Evolutionary conservation across 768 basidiomycete genomes (phyloP).

Genomic region (Stropharia rugosoannulata): DNA sequence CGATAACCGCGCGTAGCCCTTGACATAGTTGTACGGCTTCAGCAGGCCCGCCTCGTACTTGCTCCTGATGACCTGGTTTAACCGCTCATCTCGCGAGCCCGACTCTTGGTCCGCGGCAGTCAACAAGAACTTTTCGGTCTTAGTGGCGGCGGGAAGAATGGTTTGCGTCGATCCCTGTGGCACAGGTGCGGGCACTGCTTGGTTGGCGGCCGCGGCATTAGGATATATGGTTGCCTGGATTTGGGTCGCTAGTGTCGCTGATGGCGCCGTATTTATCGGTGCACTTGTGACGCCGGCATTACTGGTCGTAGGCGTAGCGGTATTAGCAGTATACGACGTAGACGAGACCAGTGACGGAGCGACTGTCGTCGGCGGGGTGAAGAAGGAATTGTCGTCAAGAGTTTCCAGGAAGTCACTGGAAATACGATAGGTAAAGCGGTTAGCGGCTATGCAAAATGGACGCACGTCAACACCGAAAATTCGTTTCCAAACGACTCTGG

Average conservation of each 20-base stretch:
- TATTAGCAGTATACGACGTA: constrained; percentile 23
- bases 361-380: constrained; percentile 57
- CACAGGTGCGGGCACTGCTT: constrained; percentile 14
- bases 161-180: constrained; percentile 40
- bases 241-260: constrained; percentile 10
- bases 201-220: constrained; percentile 5
- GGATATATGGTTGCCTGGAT: constrained; percentile 14
- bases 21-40: constrained; percentile 96
- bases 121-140: constrained; percentile 86
- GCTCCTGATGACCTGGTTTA: constrained; percentile 89
- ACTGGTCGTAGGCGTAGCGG: constrained; percentile 9
- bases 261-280: constrained; percentile 2
- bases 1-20: constrained; percentile 88
- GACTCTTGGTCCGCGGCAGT: constrained; percentile 94
- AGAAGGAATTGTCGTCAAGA: constrained; percentile 81
- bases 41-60: constrained; percentile 96
- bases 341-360: constrained; percentile 50
- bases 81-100: constrained; percentile 85
- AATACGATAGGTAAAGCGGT: constrained; percentile 4
- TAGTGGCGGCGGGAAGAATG: constrained; percentile 71
- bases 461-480: constrained; percentile 78
- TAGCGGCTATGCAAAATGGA: constrained; percentile 9
- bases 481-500: constrained; percentile 79
- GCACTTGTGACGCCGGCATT: constrained; percentile 1
- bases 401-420: constrained; percentile 85